Base-by-base conservation (phyloP, 306 rosid species). In the Casuarina glauca region DNA sequence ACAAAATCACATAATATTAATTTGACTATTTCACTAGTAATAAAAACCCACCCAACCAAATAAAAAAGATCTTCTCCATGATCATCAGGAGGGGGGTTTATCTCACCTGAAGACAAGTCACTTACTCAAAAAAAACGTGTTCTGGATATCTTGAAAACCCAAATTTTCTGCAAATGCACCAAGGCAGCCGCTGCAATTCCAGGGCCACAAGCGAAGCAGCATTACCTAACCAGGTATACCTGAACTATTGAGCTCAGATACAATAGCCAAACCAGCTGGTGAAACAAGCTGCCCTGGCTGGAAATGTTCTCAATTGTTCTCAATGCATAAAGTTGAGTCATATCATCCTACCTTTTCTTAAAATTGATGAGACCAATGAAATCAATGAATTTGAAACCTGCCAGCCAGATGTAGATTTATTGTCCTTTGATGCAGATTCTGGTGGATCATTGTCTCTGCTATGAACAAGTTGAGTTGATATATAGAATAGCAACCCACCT, bases 311-410 rank as follows among this genome's bases (percentile, higher is more conserved):
- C 97, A 58, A 95, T 83, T 12, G 97, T 91, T 86, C 99, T 89
- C 91, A 95, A 80, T 41, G 96, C 99, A 86, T 95, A 91, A 73
- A 93, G 83, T 82, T 95, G 97, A 69, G 97, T 95, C 68, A 93
- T 70, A 80, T 93, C 99, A 77, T 95, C 99, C 86, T 95, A 66
- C 99, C 99, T 84, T 91, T 95, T 45, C 97, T 88, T 74, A 95
- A 82, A 36, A 93, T 83, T 74, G 97, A 91, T 64, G 99, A 82
- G 63, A 95, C 97, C 58, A 93, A 69, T 55, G 96, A 87, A 67
- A 95, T 85, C 81, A 91, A 86, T 67, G 97, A 84, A 89, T 95
- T 95, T 66, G 93, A 80, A 78, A 95, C 97, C 96, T 95, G 99
- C 99, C 97, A 95, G 60, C 97, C 94, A 76, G 67, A 49, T 6